Evolutionary conservation across 1,284 basidiomycete genomes (phyloP), one percentile per base, ranked within the genome.

Genomic region (Ceratobasidium sp.): DNA sequence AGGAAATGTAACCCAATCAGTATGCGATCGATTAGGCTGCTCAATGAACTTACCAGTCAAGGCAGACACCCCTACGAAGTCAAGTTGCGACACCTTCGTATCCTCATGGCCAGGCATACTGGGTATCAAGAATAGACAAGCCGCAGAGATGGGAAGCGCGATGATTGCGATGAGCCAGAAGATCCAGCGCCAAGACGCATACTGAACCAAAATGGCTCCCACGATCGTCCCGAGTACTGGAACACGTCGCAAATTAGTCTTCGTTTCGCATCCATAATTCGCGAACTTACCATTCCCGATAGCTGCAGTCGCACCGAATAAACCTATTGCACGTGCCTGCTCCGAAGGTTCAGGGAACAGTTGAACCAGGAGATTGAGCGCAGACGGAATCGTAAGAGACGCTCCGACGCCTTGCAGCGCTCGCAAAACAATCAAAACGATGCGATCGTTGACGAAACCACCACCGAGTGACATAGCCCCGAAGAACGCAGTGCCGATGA

Each of bases 301-400:
- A 9, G 84, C 84, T 24, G 85, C 86, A 69, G 83, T 84, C 0
- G 85, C 85, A 54, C 85, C 86, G 65, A 86, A 86, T 6, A 85
- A 77, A 19, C 82, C 82, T 44, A 87, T 84, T 0, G 86, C 87
- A 48, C 83, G 83, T 47, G 86, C 82, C 78, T 87, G 87, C 76
- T 85, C 83, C 0, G 74, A 73, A 7, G 85, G 83, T 31, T 86
- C 83, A 1, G 85, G 83, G 78, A 87, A 88, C 56, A 85, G 78
- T 33, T 82, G 82, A n/a, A 87, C 85, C 33, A 87, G 81, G 15
- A 87, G 82, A 29, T 82, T 80, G 29, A 88, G 79, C 8, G 87
- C 84, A 9, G 87, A 87, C 0, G 87, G 87, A 64, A 87, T 86
- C 7, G 85, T 76, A 1, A 74, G 48, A 8, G 75, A 73, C 1